Base-by-base conservation (phyloP, 1,284 basidiomycete species). In the Rhizoctonia solani region DNA sequence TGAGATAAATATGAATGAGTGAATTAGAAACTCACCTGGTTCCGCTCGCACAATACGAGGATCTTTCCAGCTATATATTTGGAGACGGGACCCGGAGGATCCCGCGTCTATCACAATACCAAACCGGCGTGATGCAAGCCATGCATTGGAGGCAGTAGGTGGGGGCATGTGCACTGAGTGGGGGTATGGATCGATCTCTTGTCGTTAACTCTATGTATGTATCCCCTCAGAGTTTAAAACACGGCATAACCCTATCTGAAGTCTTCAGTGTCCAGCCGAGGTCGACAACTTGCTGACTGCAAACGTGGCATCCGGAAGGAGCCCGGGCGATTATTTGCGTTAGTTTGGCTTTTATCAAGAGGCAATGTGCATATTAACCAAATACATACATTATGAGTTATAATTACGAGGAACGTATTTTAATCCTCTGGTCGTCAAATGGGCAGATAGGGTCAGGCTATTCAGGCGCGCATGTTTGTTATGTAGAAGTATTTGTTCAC, bases 31-130 rank as follows among this genome's bases (percentile, higher is more conserved):
- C 25, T 72, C 46, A 44, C 55, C 54, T 63, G 54, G 74, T 72
- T 78, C 77, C 27, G 75, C 74, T 3, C 78, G 74, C 68, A 82
- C 79, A 1, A 83, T 77, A 61, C 85, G 82, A 19, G 93, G 87
- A 76, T 98, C 91, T 71, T 85, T 87, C 96, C 96, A 99, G 74
- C 92, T 95, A 81, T 99, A 99, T 72, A 99, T 93, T 78, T 97
- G 95, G 53, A 98, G 82, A 54, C 97, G 84, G 4, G 95, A 98
- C 39, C 96, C 96, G 11, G 95, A 98, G 74, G 94, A 97, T 71
- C 96, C 96, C 73, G 96, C 96, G 81, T 99, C 96, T 76, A 99
- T 91, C 68, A 99, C 93, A 70, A 99, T 87, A 55, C 94, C 95
- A 79, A 96, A 99, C 73, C 89, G 88, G 71, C 92, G 88, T 66